Evolutionary conservation across 192 early-diverging fungal genomes (phyloP).

Genomic region (Coemansia furcata): DNA sequence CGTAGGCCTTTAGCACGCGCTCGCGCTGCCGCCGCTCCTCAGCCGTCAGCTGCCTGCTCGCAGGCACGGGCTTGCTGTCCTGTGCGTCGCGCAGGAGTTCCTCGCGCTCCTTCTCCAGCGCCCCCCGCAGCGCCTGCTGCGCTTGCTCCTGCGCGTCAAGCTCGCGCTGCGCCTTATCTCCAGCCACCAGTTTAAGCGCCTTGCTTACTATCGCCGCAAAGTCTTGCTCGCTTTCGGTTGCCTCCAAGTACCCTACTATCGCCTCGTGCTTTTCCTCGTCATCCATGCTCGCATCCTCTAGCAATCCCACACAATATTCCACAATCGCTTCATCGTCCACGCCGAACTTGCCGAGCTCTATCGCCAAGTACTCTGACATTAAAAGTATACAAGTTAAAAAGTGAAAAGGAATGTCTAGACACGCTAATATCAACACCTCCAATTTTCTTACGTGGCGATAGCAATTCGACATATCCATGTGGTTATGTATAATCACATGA

Average conservation of each 20-base stretch:
- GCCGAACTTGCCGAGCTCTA: slow-evolving; percentile 20
- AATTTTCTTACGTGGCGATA: background rate
- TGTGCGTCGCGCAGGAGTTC: slow-evolving; percentile 17
- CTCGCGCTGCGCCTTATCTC: background rate
- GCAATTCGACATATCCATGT: background rate
- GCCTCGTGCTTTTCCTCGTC: slow-evolving; percentile 35
- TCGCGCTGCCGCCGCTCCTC: slow-evolving; percentile 39
- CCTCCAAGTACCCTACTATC: slow-evolving; percentile 38
- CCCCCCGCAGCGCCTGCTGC: background rate
- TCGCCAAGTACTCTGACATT: slow-evolving; percentile 27
- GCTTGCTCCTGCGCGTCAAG: slow-evolving; percentile 6
- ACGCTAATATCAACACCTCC: background rate
- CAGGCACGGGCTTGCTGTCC: background rate
- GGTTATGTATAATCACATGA: background rate
- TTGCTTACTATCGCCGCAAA: background rate
- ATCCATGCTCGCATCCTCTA: slow-evolving; percentile 21
- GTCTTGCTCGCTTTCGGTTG: slow-evolving; percentile 14
- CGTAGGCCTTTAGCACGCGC: slow-evolving; percentile 6
- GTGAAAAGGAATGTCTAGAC: background rate
- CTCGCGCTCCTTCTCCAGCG: slow-evolving; percentile 14
- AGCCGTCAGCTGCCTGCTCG: slow-evolving; percentile 2
- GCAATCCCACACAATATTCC: slow-evolving; percentile 38
- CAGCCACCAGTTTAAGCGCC: slow-evolving; percentile 6
- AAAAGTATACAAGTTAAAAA: background rate
- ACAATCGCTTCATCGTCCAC: slow-evolving; percentile 43